phyloP scores from a whole-genome alignment of 176 grass and related monocot species.

The Metroxylon sagu region DNA sequence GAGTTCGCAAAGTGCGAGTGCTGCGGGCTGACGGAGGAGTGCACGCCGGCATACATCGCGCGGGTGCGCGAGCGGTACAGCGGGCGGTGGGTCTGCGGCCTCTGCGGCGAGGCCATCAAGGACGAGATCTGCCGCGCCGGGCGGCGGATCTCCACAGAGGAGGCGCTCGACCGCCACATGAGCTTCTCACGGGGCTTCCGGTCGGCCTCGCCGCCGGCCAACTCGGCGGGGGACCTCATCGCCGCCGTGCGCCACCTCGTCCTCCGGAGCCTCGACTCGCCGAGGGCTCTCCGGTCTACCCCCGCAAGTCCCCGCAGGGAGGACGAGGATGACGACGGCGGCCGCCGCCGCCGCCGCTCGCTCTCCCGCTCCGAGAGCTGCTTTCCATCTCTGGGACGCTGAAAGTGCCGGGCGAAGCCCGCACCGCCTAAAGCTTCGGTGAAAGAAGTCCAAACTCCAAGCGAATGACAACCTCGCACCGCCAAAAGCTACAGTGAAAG shows the following conservation, averaged over 20 bases:
- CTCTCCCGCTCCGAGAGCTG: not conserved
- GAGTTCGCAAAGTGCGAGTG: conserved; percentile 6
- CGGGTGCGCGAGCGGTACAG: conserved; percentile 3
- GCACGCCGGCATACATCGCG: conserved; percentile 9
- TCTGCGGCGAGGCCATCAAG: conserved; percentile 13
- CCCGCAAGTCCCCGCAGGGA: not conserved
- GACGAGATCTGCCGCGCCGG: conserved; percentile 4
- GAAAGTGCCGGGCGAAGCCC: no score
- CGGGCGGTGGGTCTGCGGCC: conserved; percentile 17
- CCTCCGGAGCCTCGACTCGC: conserved; percentile 4
- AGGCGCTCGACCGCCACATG: conserved; percentile 6
- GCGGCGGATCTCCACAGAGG: not conserved
- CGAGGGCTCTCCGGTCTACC: not conserved
- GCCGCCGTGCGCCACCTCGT: conserved; percentile 12
- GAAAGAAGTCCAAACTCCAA: no score
- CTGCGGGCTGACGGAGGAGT: conserved; percentile 11
- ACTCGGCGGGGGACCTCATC: conserved; percentile 7
- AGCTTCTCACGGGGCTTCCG: conserved; percentile 5
- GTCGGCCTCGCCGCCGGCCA: not conserved
- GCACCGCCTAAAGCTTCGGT: no score
- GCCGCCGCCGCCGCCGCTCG: not conserved
- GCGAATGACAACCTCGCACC: no score
- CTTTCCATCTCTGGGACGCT: not conserved
- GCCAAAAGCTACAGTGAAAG: no score
- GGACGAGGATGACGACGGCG: not conserved